phyloP scores from a whole-genome alignment of 2,329 filamentous ascomycete species.

The Xylaria sp. region DNA sequence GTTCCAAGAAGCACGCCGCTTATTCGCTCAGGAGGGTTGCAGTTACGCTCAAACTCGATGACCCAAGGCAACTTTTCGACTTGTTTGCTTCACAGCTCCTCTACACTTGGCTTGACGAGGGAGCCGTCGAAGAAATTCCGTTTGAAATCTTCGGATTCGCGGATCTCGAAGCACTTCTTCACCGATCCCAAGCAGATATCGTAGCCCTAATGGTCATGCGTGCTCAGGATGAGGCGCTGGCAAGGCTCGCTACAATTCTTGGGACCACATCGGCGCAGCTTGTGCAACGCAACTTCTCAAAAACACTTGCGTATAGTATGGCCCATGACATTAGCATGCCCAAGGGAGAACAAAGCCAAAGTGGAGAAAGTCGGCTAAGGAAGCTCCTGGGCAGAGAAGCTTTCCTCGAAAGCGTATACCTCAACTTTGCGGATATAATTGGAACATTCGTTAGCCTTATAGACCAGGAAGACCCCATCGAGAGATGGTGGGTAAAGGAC shows the following conservation, averaged over 20 bases:
- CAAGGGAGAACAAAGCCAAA: conserved; percentile 56
- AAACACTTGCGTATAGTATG: conserved; percentile 84
- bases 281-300: conserved; percentile 76
- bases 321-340: conserved; percentile 73
- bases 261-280: conserved; percentile 66
- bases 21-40: conserved; percentile 77
- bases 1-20: conserved; percentile 75
- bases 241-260: conserved; percentile 69
- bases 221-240: conserved; percentile 71
- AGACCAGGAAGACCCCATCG: conserved; percentile 79
- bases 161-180: conserved; percentile 74
- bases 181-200: conserved; percentile 78
- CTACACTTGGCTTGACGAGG: conserved; percentile 85
- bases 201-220: conserved; percentile 86
- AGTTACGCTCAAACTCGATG: conserved; percentile 69
- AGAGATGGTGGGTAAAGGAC: conserved; percentile 72
- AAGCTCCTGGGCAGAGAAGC: conserved; percentile 74
- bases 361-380: conserved; percentile 74
- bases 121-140: conserved; percentile 77
- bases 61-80: conserved; percentile 77
- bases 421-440: conserved; percentile 80
- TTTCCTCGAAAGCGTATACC: conserved; percentile 72
- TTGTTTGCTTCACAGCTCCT: conserved; percentile 90
- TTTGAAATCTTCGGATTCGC: conserved; percentile 86
- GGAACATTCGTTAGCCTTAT: conserved; percentile 80